Conservation (phyloP, 2,329 filamentous ascomycete genomes). For the Plectosphaerella cucumerina region DNA sequence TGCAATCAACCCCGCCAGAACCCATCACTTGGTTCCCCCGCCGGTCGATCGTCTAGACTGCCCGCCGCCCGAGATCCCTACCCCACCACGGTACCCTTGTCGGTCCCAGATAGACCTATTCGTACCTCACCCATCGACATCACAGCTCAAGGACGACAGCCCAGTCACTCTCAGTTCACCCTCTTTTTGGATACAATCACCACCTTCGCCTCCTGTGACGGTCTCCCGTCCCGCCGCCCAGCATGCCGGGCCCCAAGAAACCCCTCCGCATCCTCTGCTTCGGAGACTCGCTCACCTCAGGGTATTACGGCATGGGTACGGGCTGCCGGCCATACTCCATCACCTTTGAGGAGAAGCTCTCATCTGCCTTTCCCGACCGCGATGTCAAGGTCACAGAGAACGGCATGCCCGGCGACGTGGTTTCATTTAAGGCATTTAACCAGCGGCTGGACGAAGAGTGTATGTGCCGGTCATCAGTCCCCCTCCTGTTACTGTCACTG, state of each 20-base stretch:
- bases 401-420: conserved; percentile 49
- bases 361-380: conserved; percentile 37
- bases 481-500: background rate
- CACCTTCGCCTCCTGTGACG: too few relatives aligned
- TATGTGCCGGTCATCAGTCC: conserved; percentile 17
- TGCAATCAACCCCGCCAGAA: too few relatives aligned
- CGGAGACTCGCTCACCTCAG: conserved; percentile 60
- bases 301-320: conserved; percentile 40
- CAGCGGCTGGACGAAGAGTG: conserved; percentile 28
- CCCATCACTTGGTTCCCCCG: too few relatives aligned
- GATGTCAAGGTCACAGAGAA: conserved; percentile 38
- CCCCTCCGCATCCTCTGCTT: conserved; percentile 56
- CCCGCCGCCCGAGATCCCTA: too few relatives aligned
- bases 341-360: conserved; percentile 41
- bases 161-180: too few relatives aligned
- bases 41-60: too few relatives aligned
- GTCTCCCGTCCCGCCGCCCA: background rate
- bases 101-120: too few relatives aligned
- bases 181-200: too few relatives aligned
- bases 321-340: conserved; percentile 49
- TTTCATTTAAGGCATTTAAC: conserved; percentile 25
- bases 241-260: background rate
- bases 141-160: too few relatives aligned
- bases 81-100: too few relatives aligned
- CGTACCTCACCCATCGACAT: too few relatives aligned